phyloP scores from a whole-genome alignment of 202 grass and related monocot genomes.

The Musa balbisiana region DNA sequence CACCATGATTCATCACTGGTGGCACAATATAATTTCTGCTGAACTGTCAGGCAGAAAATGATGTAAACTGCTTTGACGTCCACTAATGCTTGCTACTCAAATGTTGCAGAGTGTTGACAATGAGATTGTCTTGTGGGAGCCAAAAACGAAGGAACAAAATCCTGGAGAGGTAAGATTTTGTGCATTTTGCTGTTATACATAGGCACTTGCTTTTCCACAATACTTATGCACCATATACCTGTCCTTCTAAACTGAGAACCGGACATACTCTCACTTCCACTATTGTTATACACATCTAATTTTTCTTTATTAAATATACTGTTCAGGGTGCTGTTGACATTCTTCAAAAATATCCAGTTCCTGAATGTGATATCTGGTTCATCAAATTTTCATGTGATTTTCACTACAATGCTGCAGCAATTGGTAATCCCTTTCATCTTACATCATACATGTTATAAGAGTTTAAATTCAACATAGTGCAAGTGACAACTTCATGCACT shows the following conservation, averaged over 20 bases:
- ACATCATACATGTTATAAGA: background rate
- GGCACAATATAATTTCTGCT: background rate
- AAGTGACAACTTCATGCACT: background rate
- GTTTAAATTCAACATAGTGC: no score
- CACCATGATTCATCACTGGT: no score
- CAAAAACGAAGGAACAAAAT: constrained; percentile 91
- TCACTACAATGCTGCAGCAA: constrained; percentile 84
- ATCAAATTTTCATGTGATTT: constrained; percentile 99
- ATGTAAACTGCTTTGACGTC: background rate
- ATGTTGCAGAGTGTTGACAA: constrained; percentile 89
- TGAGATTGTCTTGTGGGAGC: constrained; percentile 95
- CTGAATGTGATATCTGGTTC: constrained; percentile 92
- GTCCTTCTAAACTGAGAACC: no score
- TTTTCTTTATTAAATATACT: constrained; percentile 17
- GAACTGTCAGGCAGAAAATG: background rate
- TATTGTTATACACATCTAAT: background rate
- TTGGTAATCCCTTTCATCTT: constrained; percentile 40
- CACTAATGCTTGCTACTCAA: constrained; percentile 25
- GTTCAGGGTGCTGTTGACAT: constrained; percentile 69
- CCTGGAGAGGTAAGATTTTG: constrained; percentile 64
- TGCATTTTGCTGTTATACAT: background rate
- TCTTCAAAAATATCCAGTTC: constrained; percentile 96
- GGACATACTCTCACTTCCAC: no score
- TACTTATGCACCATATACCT: background rate
- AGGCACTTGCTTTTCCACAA: background rate